Evolutionary conservation across 2,329 filamentous ascomycete species (phyloP), one percentile per base, ranked within the genome.

Genomic region (Talaromyces islandicus): DNA sequence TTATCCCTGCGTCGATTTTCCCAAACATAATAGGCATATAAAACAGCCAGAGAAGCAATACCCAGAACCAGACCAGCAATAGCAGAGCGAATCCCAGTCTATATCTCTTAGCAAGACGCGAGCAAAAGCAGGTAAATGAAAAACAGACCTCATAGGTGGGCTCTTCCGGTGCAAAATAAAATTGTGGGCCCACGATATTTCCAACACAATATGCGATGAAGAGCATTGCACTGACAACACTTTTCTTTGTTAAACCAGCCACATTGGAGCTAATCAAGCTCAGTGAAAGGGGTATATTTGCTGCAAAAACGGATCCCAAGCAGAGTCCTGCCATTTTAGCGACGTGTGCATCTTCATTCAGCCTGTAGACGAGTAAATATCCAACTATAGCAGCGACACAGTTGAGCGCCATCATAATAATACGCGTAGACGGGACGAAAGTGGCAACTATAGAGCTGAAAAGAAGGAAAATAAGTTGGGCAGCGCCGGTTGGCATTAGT

Each of bases 131-230:
- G 3, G 11, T 4, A 12, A 4, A 7, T 2, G n/a, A 21, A 46
- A 6, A 29, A 69, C 69, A 61, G 38, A 72, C 71, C 7, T 65
- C 61, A 55, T 73, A 73, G 11, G 30, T 46, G 12, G 72, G 73
- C 27, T 74, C 71, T 60, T 75, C 70, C 1, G 65, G 59, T 0
- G 65, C 61, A 12, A 71, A 52, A 55, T 72, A 74, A 48, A 73
- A 70, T 43, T 73, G 70, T 11, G 73, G 71, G 0, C 70, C 71
- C 4, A 71, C 65, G 32, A 74, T 73, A 43, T 73, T 73, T 4
- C 70, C 70, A 48, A 73, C 58, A 41, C 72, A 72, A 57, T 72
- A 72, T 4, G 69, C 81, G 0, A 78, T 77, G 59, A 84, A 84
- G 19, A 84, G 64, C 25, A 81, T 70, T 0, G 81, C 81, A 2